Base-by-base conservation (phyloP, 2,329 filamentous ascomycete genomes). In the Fonsecaea monophora region DNA sequence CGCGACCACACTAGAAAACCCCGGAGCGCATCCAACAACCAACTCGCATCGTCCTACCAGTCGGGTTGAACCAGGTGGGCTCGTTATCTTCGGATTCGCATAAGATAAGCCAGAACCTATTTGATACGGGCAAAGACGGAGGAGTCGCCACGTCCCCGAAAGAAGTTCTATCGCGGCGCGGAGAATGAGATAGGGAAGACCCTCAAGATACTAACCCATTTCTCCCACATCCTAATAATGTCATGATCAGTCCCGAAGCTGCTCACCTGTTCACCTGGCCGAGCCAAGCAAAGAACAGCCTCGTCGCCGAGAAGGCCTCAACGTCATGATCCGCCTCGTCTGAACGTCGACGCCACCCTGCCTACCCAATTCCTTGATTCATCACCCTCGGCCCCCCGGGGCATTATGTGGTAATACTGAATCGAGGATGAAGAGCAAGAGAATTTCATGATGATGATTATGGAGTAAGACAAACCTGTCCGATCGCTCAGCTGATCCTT, bases 401-500 rank as follows among this genome's bases (percentile, higher is more conserved):
- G 18, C 15, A 42, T 3, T 25, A 25, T 25, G 25, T 25, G 25
- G 25, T 42, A 2, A 42, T 9, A 25, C 18, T 9, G 9, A 50
- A 9, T 25, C 4, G 18, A 25, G 18, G 45, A 50, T 7, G 18
- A 50, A 9, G 45, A 50, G 45, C 8, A 42, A 13, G 37, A 4
- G 10, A 13, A 4, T 13, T 4, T 10, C 9, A 42, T 50, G 45
- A 50, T 25, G 45, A 50, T 50, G 45, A 18, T 50, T n/a, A 42
- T 42, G 45, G 12, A 25, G 45, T 50, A 50, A 50, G 45, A 50
- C 45, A 50, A 37, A 3, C 3, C 21, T 4, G 45, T 50, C 45
- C 25, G 45, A 50, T 50, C 45, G 45, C 45, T 50, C 45, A 50
- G 45, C 45, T 50, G 45, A 50, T 50, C 45, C 45, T 10, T 12